Percentiles rank a stretch among this genome's conserved stretches.
Evolutionary conservation across 352 stramenopile species (phyloP).

Genomic region (Elongisporangium prolatum): DNA sequence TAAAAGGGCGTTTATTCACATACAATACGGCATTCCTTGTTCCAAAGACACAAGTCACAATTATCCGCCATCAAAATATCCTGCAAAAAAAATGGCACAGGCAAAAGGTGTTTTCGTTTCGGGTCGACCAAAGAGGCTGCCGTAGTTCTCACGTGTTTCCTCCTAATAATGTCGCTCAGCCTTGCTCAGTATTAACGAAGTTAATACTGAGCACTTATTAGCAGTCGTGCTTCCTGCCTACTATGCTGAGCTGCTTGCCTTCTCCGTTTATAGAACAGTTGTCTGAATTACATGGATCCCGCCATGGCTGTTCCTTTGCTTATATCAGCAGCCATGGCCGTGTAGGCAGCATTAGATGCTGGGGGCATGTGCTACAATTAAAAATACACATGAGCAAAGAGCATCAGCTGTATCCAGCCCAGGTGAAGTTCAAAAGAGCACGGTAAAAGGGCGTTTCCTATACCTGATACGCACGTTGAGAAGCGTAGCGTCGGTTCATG

Average conservation of each 20-base stretch:
- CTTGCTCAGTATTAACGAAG: not conserved
- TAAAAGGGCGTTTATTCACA: no score
- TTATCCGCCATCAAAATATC: not conserved
- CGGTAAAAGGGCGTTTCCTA: slow-evolving; percentile 3
- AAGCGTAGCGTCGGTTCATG: slow-evolving; percentile 78
- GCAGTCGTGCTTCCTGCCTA: slow-evolving; percentile 3
- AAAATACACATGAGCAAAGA: slow-evolving; percentile 2
- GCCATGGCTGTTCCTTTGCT: slow-evolving; percentile 75
- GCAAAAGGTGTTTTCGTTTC: not conserved
- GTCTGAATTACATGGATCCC: slow-evolving; percentile 40
- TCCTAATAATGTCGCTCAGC: not conserved
- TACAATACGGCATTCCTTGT: no score
- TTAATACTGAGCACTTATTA: no score
- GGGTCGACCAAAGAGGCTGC: not conserved
- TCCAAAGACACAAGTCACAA: not conserved
- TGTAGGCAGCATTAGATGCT: slow-evolving; percentile 51
- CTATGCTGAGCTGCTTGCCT: not conserved
- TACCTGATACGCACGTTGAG: slow-evolving; percentile 79
- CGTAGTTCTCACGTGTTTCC: not conserved
- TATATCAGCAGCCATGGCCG: slow-evolving; percentile 59
- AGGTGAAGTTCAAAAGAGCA: not conserved
- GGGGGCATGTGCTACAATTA: slow-evolving; percentile 59
- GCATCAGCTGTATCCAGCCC: not conserved
- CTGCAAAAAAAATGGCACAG: not conserved
- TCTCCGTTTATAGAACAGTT: slow-evolving; percentile 2